Evolutionary conservation across 2,329 filamentous ascomycete species (phyloP), one percentile per base, ranked within the genome.

Genomic region (Penicillium sp.): DNA sequence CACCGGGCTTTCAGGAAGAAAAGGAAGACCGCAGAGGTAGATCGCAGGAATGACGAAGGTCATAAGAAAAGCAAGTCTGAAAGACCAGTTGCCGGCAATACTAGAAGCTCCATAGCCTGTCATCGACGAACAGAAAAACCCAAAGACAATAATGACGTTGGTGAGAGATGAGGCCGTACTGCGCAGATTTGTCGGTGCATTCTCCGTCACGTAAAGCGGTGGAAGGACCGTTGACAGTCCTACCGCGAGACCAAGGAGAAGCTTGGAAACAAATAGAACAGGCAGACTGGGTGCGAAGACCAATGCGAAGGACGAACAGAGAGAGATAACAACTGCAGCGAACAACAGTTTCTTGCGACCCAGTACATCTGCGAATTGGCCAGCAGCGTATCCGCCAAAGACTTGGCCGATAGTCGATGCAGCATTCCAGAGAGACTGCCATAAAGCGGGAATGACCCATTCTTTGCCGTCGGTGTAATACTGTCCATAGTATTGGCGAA

Each of bases 341-440:
- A 52, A 56, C 22, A 56, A 48, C 4, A 56, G 48, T 8, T 48
- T 24, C 33, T 56, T 56, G 8, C 54, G 54, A 14, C 54, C 54
- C 19, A 31, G 48, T 26, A 47, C 51, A 33, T 56, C 54, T 39
- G 54, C 54, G 26, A 56, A 56, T 33, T 56, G 54, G 5, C 54
- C 54, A 21, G 54, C 54, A 4, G 54, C 48, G 33, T 57, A 57
- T 22, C 55, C 55, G 6, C 55, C 55, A 47, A 57, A 57, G 3
- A 57, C 51, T 19, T 57, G 55, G 14, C 55, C 55, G 19, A 57
- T 57, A 24, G 55, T 57, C 11, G 55, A 57, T 3, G 55, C 55
- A 8, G 55, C 55, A 41, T 57, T 57, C 55, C 55, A 57, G 1
- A 57, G 47, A 1, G 55, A 57, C 47, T 57, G 55, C 55, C 55